Evolutionary conservation across 2,329 filamentous ascomycete species (phyloP).

Genomic region (Aspergillaceae sp.): DNA sequence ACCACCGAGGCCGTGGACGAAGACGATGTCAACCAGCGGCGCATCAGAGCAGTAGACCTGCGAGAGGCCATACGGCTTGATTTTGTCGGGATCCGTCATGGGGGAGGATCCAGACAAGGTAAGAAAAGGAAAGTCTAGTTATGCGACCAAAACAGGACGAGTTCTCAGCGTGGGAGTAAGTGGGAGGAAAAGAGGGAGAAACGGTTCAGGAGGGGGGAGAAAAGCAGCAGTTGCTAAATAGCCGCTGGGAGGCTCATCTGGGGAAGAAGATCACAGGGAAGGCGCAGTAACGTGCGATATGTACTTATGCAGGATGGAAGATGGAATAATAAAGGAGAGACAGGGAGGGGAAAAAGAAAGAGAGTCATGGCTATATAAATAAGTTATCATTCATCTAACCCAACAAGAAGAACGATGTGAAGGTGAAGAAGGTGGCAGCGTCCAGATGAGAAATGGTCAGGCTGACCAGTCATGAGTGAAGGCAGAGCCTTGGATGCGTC

Average conservation of each 20-base stretch:
- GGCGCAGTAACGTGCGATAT: not conserved
- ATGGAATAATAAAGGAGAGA: not conserved
- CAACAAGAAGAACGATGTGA: not conserved
- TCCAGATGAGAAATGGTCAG: not conserved
- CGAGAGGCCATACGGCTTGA: slow-evolving; percentile 35
- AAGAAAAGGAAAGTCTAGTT: too few species aligned
- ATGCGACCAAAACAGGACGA: too few species aligned
- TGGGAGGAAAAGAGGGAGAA: not conserved
- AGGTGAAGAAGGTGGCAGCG: not conserved
- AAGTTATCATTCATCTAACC: too few species aligned
- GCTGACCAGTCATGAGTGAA: not conserved
- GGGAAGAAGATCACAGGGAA: not conserved
- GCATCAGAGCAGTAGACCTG: slow-evolving; percentile 32
- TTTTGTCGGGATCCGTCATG: not conserved
- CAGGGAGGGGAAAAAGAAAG: not conserved
- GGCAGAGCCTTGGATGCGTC: too few species aligned
- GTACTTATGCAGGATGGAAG: not conserved
- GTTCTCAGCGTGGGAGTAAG: not conserved
- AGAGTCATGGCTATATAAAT: not conserved
- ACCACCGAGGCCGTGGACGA: slow-evolving; percentile 64
- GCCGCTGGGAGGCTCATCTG: not conserved
- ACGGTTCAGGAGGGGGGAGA: not conserved
- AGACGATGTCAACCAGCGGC: slow-evolving; percentile 48
- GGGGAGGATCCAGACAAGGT: too few species aligned
- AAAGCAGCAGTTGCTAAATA: not conserved